A percentile compares a stretch with the other conserved stretches of the same genome.
phyloP scores from a whole-genome alignment of 345 rosid species.

The Durio zibethinus region DNA sequence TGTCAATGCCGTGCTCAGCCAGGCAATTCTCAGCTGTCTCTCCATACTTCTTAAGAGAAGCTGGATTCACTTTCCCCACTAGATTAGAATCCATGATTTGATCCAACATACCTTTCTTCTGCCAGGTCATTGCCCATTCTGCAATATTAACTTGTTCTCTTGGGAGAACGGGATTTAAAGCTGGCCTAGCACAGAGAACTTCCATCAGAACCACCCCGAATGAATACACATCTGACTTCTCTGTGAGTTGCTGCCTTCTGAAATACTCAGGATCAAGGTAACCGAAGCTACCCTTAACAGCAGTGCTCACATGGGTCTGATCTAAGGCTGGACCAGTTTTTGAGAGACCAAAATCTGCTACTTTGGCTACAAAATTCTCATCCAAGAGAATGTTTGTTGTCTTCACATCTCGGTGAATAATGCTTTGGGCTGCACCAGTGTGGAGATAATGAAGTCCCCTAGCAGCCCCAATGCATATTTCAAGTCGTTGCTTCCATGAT shows the following conservation, averaged over 20 bases:
- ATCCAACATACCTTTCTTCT: slow-evolving; percentile 91
- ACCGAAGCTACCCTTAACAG: slow-evolving; percentile 99
- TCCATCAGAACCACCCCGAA: slow-evolving; percentile 98
- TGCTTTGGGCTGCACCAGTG: slow-evolving; percentile 96
- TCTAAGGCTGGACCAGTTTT: slow-evolving; percentile 90
- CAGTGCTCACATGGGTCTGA: slow-evolving; percentile 98
- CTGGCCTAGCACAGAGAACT: slow-evolving; percentile 93
- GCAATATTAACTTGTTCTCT: slow-evolving; percentile 98
- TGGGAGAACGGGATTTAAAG: slow-evolving; percentile 92
- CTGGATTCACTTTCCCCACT: slow-evolving; percentile 76
- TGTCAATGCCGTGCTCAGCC: slow-evolving; percentile 86
- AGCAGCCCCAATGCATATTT: slow-evolving; percentile 96
- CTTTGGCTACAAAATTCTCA: slow-evolving; percentile 91
- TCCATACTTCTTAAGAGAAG: slow-evolving; percentile 89
- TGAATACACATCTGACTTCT: slow-evolving; percentile 95
- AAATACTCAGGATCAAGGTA: slow-evolving; percentile 98
- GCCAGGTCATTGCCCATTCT: slow-evolving; percentile 99
- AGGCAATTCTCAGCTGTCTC: slow-evolving; percentile 99
- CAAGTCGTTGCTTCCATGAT: slow-evolving; percentile 95
- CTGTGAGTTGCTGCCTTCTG: slow-evolving; percentile 93
- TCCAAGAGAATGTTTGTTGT: slow-evolving; percentile 95
- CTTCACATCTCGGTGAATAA: slow-evolving; percentile 97
- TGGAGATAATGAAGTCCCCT: slow-evolving; percentile 97
- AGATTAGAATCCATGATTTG: slow-evolving; percentile 92
- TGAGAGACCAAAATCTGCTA: slow-evolving; percentile 96